Base-by-base conservation (phyloP, 2,329 filamentous ascomycete genomes). In the Alternaria viburni region DNA sequence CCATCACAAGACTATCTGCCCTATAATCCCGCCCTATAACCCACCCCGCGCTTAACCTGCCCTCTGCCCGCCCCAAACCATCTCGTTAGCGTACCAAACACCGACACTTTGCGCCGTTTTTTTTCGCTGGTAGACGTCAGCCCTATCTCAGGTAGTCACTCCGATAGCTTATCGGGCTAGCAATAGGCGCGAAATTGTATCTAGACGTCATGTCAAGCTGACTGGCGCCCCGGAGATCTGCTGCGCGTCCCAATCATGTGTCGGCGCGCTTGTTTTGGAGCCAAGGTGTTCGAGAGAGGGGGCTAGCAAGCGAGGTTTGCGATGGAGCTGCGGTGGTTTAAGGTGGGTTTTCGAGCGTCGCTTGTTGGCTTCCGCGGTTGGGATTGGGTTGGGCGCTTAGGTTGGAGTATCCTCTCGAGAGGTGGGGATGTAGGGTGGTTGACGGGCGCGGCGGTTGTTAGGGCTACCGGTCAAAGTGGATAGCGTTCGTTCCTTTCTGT, bases 161-260 rank as follows among this genome's bases (percentile, higher is more conserved):
- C 49, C 49, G 49, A 15, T 52, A 52, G 30, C 36, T 21, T 23
- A 23, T 52, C 8, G 19, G 23, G 30, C 49, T 52, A 52, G 30
- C 17, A 21, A 21, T 52, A 41, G 49, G 19, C 49, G 49, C 49
- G 32, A 41, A 52, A 52, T 52, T 52, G 30, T 52, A 52, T 52
- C 49, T 41, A 52, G 49, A 52, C 30, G 49, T 52, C 49, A 52
- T 52, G 49, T 52, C 32, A 32, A 23, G 49, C 49, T 52, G 28
- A 52, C 19, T 10, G 19, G 21, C 36, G 28, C 9, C 17, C 49
- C 49, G 28, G 28, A 19, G 36, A 41, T 41, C 36, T 17, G 36
- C 36, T 17, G 36, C n/a, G 36, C 2, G 36, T 41, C 11, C 49
- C 49, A 41, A 52, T 52, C 30, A 36, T 9, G 21, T 36, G 17